These are phyloP conservation scores for Artemisia argyi DNA, from an alignment of 129 eudicot genomes.

Conservation along the genomic window DNA sequence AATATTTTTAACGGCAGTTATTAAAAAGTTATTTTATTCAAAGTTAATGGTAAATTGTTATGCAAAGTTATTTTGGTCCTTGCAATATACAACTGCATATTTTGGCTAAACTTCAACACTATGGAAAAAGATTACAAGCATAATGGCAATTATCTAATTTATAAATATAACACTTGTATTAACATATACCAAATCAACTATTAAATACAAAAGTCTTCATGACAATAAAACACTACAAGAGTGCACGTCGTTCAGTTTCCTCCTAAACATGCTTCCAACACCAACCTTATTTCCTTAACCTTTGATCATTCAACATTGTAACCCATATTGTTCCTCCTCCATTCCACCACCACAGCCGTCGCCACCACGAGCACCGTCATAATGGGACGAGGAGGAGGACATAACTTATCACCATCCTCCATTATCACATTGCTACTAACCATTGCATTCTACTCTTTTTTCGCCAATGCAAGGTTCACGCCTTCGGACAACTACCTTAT, in stretches of 20 bases:
- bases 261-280: slow-evolving; percentile 38
- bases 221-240: slow-evolving; percentile 19
- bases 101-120: not conserved
- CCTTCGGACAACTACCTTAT: slow-evolving; percentile 81
- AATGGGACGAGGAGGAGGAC: slow-evolving; percentile 15
- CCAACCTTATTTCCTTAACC: slow-evolving; percentile 18
- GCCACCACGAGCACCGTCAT: not conserved
- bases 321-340: not conserved
- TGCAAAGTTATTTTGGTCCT: no score
- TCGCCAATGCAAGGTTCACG: slow-evolving; percentile 27
- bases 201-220: slow-evolving; percentile 28
- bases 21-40: no score
- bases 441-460: slow-evolving; percentile 3
- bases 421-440: slow-evolving; percentile 13
- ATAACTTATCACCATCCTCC: not conserved
- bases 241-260: slow-evolving; percentile 33
- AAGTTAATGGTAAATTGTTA: no score
- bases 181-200: not conserved
- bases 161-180: not conserved
- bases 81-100: not conserved
- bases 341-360: not conserved
- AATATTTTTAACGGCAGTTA: no score
- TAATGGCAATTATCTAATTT: not conserved
- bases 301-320: slow-evolving; percentile 4
- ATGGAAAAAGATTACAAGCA: not conserved